Evolutionary conservation across 345 rosid species (phyloP).

Genomic region (Salix purpurea): DNA sequence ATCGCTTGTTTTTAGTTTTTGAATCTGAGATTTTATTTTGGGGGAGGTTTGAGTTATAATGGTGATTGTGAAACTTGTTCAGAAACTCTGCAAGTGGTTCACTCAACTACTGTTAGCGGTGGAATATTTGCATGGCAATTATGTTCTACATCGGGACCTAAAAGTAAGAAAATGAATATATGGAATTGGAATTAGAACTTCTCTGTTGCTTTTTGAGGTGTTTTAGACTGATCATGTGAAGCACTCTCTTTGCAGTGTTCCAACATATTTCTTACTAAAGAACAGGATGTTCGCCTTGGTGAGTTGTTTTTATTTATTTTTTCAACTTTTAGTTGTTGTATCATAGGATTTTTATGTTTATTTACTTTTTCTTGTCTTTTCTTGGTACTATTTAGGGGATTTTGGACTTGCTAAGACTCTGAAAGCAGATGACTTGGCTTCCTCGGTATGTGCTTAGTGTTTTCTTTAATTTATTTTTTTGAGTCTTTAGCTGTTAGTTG

Average conservation of each 20-base stretch:
- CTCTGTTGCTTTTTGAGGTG: conserved; percentile 7
- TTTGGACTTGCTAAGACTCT: conserved; percentile 96
- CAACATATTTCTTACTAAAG: conserved; percentile 93
- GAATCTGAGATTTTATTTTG: background rate
- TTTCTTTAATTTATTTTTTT: background rate
- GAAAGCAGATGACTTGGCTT: conserved; percentile 93
- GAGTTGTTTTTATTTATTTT: conserved; percentile 23
- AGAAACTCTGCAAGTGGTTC: conserved; percentile 99
- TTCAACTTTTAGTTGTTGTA: conserved; percentile 1
- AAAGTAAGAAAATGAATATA: conserved; percentile 48
- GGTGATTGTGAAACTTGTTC: conserved; percentile 10
- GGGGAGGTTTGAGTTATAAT: conserved; percentile 10
- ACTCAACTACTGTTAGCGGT: conserved; percentile 82
- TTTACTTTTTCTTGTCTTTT: conserved; percentile 3
- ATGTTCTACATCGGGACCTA: conserved; percentile 88
- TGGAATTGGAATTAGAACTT: conserved; percentile 15
- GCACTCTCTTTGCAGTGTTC: conserved; percentile 63
- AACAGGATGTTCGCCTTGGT: conserved; percentile 94
- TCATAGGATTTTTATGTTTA: background rate
- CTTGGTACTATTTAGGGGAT: conserved; percentile 60
- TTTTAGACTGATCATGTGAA: conserved; percentile 30
- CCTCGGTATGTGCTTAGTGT: conserved; percentile 59
- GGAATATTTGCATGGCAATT: conserved; percentile 94
- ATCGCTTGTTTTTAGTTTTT: background rate
- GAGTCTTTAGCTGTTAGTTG: background rate